phyloP scores from a whole-genome alignment of 257 asterid genomes.

The Cruciata laevipes region DNA sequence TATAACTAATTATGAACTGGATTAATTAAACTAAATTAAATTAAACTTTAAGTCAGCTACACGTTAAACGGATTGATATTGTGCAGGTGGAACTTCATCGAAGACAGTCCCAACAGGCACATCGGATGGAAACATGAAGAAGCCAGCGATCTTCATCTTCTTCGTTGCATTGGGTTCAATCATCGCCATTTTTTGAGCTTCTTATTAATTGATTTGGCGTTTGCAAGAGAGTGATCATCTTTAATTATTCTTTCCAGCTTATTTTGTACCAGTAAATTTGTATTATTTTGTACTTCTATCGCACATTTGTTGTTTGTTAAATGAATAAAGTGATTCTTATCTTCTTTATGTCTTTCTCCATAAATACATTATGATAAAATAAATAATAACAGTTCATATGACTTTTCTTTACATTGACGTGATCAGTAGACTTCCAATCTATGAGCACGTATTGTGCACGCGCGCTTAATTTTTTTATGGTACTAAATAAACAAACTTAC shows the following conservation, averaged over 20 bases:
- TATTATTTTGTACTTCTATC: neutral
- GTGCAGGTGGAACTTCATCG: slow-evolving; percentile 30
- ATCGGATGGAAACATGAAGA: slow-evolving; percentile 25
- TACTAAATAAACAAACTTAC: no score
- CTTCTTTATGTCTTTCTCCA: neutral
- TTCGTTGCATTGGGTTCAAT: slow-evolving; percentile 23
- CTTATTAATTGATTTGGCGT: neutral
- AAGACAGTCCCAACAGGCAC: slow-evolving; percentile 32
- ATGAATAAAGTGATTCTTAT: neutral
- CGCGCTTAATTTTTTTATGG: no score
- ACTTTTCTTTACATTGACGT: no score
- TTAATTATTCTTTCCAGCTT: neutral
- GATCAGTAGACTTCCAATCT: no score
- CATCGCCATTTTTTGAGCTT: slow-evolving; percentile 11
- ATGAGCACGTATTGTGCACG: no score
- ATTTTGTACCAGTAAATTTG: neutral
- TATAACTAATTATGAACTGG: no score
- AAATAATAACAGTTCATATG: no score
- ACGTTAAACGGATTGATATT: neutral
- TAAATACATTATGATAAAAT: no score
- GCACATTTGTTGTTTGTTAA: neutral
- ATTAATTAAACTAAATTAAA: no score
- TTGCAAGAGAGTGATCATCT: neutral
- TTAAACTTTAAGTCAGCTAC: no score
- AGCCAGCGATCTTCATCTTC: slow-evolving; percentile 20